Percentiles rank a stretch among this genome's conserved stretches.
phyloP scores from a whole-genome alignment of 345 rosid genomes.

The Psidium friedrichsthalianum region DNA sequence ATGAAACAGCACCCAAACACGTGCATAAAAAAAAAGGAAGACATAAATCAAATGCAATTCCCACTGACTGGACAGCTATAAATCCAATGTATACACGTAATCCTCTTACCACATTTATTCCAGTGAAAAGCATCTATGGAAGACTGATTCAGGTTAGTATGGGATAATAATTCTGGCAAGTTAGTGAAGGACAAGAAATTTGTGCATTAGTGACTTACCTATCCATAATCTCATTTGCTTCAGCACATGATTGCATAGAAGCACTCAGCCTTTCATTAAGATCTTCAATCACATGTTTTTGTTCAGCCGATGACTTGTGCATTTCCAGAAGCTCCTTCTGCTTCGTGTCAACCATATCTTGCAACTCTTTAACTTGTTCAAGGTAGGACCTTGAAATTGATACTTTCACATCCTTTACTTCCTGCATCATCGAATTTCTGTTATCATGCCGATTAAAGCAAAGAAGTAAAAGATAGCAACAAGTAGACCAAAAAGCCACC shows the following conservation, averaged over 20 bases:
- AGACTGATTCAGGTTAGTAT: not conserved
- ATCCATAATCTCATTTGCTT: slow-evolving; percentile 76
- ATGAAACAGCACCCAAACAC: not conserved
- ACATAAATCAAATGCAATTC: not conserved
- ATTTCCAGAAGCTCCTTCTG: slow-evolving; percentile 50
- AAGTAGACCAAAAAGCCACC: not conserved
- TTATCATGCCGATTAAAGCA: not conserved
- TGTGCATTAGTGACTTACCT: slow-evolving; percentile 28
- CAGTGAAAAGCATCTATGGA: not conserved
- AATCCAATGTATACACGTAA: not conserved
- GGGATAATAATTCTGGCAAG: not conserved
- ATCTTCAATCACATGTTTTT: slow-evolving; percentile 68
- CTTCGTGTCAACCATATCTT: slow-evolving; percentile 34
- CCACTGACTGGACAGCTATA: not conserved
- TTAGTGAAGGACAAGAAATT: not conserved
- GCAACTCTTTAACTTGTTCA: slow-evolving; percentile 44
- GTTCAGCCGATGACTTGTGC: slow-evolving; percentile 56
- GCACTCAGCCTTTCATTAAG: slow-evolving; percentile 69
- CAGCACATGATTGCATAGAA: slow-evolving; percentile 70
- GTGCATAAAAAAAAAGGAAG: not conserved
- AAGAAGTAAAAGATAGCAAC: not conserved
- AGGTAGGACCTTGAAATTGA: slow-evolving; percentile 37
- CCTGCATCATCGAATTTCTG: slow-evolving; percentile 28
- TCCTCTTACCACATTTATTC: not conserved
- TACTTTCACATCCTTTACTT: slow-evolving; percentile 54